Conservation (phyloP, 345 rosid species). For the Punica granatum region DNA sequence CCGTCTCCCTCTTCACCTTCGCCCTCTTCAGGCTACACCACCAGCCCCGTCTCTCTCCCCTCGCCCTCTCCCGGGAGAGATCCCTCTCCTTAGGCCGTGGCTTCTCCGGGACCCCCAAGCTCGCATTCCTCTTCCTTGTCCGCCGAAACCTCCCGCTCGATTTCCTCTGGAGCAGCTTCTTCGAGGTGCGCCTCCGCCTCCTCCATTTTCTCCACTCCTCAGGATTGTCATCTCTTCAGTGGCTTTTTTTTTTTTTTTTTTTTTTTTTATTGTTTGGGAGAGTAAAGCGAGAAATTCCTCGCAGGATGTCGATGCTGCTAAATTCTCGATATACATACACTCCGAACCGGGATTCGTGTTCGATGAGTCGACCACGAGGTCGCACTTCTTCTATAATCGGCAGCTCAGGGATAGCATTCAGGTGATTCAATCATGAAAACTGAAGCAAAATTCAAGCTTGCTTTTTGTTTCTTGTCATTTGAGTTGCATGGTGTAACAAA, state of each 20-base stretch:
- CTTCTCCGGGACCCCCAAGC: slow-evolving; percentile 43
- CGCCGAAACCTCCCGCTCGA: slow-evolving; percentile 55
- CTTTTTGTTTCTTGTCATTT: not conserved
- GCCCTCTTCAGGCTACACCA: slow-evolving; percentile 44
- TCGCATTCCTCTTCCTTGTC: slow-evolving; percentile 56
- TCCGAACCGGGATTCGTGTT: slow-evolving; percentile 74
- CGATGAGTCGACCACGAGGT: slow-evolving; percentile 60
- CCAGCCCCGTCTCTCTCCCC: slow-evolving; percentile 18
- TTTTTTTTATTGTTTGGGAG: not conserved
- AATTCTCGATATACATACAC: slow-evolving; percentile 65
- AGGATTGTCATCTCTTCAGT: not conserved
- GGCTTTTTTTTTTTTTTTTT: not conserved
- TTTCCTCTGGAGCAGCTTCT: slow-evolving; percentile 68
- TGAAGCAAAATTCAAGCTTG: not conserved
- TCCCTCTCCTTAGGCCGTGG: slow-evolving; percentile 12
- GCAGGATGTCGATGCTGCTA: slow-evolving; percentile 52
- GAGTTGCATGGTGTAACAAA: not conserved
- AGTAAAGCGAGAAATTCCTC: not conserved
- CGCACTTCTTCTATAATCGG: slow-evolving; percentile 62
- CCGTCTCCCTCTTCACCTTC: slow-evolving; percentile 38
- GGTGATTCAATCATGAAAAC: slow-evolving; percentile 22
- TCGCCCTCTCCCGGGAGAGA: slow-evolving; percentile 10
- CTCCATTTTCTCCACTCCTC: not conserved
- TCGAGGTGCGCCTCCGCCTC: slow-evolving; percentile 34
- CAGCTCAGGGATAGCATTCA: slow-evolving; percentile 63